Evolutionary conservation across 331 rosid genomes (phyloP).

Genomic region (Rosa hybrid): DNA sequence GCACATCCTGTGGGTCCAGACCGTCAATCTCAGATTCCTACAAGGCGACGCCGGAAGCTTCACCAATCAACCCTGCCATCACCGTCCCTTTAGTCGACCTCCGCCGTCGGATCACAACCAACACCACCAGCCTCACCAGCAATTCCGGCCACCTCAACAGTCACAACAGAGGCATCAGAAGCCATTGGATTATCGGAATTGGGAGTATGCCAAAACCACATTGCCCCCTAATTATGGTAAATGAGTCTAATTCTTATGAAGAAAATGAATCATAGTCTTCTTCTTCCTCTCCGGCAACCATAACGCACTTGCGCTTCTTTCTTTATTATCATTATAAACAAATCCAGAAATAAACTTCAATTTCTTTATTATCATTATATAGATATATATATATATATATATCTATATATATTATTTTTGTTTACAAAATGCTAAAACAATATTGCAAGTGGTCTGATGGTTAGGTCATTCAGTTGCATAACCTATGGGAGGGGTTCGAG

Average conservation of each 20-base stretch:
- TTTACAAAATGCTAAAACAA: too few species aligned
- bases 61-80: constrained; percentile 31
- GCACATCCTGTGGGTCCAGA: constrained; percentile 54
- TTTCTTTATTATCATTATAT: too few species aligned
- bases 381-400: too few species aligned
- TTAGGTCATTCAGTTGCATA: too few species aligned
- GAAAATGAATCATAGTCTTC: background rate
- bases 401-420: too few species aligned
- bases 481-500: too few species aligned
- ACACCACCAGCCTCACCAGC: constrained; percentile 31
- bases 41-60: constrained; percentile 46
- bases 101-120: constrained; percentile 35
- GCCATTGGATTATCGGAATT: constrained; percentile 60
- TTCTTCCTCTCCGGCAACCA: too few species aligned
- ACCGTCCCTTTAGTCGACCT: constrained; percentile 23
- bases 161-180: constrained; percentile 25
- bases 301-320: too few species aligned
- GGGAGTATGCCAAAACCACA: constrained; percentile 62
- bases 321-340: too few species aligned
- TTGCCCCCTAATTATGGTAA: constrained; percentile 59
- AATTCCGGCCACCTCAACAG: constrained; percentile 21
- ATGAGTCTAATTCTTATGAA: background rate
- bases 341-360: too few species aligned
- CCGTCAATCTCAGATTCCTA: constrained; percentile 54
- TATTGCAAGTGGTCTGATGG: too few species aligned